These are phyloP conservation scores for Botrytis deweyae DNA, from an alignment of 2,329 filamentous ascomycete genomes.

Conservation along the genomic window DNA sequence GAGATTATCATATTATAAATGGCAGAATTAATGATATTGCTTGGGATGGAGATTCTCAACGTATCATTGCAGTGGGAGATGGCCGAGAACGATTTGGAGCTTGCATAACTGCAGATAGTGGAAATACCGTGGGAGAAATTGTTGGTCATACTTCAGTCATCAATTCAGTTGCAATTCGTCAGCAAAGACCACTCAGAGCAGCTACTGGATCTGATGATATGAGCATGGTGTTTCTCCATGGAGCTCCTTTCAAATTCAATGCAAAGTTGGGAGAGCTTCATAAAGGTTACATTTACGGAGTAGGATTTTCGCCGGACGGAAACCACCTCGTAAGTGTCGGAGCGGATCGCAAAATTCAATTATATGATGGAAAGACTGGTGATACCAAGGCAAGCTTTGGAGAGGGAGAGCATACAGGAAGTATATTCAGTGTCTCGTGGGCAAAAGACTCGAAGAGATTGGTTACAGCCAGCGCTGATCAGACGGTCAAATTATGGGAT, in stretches of 20 bases:
- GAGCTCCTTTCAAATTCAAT: conserved; percentile 94
- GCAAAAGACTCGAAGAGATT: conserved; percentile 80
- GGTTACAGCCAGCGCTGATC: conserved; percentile 89
- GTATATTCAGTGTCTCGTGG: conserved; percentile 92
- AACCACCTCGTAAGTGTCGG: conserved; percentile 80
- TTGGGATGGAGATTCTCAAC: conserved; percentile 96
- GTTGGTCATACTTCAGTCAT: conserved; percentile 86
- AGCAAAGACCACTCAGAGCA: conserved; percentile 86
- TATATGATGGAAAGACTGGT: conserved; percentile 96
- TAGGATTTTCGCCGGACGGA: conserved; percentile 89
- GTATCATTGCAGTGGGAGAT: conserved; percentile 93
- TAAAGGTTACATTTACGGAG: conserved; percentile 83
- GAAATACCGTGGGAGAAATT: conserved; percentile 94
- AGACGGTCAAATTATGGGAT: conserved; percentile 95
- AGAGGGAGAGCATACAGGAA: conserved; percentile 83
- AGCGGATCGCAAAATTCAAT: conserved; percentile 86
- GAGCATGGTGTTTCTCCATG: conserved; percentile 87
- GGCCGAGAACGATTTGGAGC: conserved; percentile 91
- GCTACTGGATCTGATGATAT: conserved; percentile 90
- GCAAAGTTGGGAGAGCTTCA: conserved; percentile 77
- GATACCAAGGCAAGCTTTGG: conserved; percentile 73
- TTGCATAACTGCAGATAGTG: conserved; percentile 92
- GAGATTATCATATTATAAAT: conserved; percentile 91
- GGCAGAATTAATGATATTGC: conserved; percentile 95
- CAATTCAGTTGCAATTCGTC: conserved; percentile 86